Evolutionary conservation across 1,139 yeast genomes (phyloP), one percentile per base, ranked within the genome.

Genomic region (Candida sanyaensis): DNA sequence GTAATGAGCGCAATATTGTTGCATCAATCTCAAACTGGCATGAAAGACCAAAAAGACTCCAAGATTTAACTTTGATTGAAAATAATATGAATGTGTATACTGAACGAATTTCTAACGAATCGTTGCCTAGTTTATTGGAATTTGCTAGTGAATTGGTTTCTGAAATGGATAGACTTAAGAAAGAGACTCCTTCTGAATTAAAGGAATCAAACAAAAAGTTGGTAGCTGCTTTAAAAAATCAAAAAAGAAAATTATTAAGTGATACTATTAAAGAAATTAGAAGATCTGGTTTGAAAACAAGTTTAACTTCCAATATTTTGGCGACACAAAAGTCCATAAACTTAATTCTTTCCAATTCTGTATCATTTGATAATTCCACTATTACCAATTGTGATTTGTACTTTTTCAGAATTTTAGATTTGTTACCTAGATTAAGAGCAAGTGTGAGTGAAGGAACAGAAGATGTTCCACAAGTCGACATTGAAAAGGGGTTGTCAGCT

Each of bases 401-500:
- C 57, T 91, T 83, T 64, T 88, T 80, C 71, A 77, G 88, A 51
- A 68, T 89, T 17, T 66, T 93, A 46, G 99, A 93, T 57, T 64
- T 91, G 43, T 68, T 92, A 37, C 98, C 98, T 6, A 76, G 93
- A 41, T 69, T 93, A 50, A 78, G 96, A 58, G 78, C 84, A 29
- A 73, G 89, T 2, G 83, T 84, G 13, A 66, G 83, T 1, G 73
- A 75, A 32, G 81, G 84, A 13, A 77, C 83, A 13, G 87, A 81
- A 10, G 98, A 91, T 59, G 83, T 90, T 21, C 95, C 97, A 2
- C 77, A 78, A 23, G 73, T 80, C 1, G 96, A 88, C 61, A 78
- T 89, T 34, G 87, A 83, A 51, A 86, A 84, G 55, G 96, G 91
- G 38, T 70, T 90, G 56, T 90, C 93, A 2, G 84, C 85, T n/a